A percentile compares a stretch with the other conserved stretches of the same genome.
Conservation (phyloP, 352 stramenopile species). For the Phytophthora fragariaefolia region DNA sequence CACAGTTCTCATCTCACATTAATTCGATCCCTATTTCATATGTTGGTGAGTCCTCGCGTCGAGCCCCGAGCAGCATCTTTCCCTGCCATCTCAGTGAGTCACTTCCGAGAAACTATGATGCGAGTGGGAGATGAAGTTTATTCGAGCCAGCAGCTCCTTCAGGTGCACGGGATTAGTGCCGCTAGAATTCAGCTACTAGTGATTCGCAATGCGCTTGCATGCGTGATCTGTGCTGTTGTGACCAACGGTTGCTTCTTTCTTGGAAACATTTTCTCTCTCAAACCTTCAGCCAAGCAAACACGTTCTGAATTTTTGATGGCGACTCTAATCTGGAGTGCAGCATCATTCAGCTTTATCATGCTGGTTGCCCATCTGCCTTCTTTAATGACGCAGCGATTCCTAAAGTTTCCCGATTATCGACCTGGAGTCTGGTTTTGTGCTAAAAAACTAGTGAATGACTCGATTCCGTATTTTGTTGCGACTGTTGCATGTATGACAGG, state of each 20-base stretch:
- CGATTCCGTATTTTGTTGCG: not conserved
- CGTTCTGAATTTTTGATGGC: slow-evolving; percentile 20
- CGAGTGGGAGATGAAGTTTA: not conserved
- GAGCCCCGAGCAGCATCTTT: not conserved
- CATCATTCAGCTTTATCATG: not conserved
- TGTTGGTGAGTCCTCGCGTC: not conserved
- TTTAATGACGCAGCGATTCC: not conserved
- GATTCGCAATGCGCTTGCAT: slow-evolving; percentile 5
- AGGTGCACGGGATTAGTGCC: not conserved
- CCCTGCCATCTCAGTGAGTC: not conserved
- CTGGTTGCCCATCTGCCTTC: not conserved
- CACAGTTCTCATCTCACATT: no score
- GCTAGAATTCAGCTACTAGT: not conserved
- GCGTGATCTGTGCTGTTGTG: slow-evolving; percentile 8
- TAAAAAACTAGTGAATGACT: not conserved
- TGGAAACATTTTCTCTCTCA: slow-evolving; percentile 20
- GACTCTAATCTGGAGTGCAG: slow-evolving; percentile 6
- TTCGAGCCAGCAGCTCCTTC: not conserved
- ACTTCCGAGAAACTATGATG: not conserved
- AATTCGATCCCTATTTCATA: not conserved
- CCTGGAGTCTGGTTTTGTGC: not conserved
- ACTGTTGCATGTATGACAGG: not conserved
- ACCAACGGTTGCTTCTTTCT: slow-evolving; percentile 9
- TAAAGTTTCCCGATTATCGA: not conserved
- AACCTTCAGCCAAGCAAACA: slow-evolving; percentile 10